These are phyloP conservation scores for Domatiomyces catenatus DNA, from an alignment of 2,329 filamentous ascomycete species.

Conservation along the genomic window DNA sequence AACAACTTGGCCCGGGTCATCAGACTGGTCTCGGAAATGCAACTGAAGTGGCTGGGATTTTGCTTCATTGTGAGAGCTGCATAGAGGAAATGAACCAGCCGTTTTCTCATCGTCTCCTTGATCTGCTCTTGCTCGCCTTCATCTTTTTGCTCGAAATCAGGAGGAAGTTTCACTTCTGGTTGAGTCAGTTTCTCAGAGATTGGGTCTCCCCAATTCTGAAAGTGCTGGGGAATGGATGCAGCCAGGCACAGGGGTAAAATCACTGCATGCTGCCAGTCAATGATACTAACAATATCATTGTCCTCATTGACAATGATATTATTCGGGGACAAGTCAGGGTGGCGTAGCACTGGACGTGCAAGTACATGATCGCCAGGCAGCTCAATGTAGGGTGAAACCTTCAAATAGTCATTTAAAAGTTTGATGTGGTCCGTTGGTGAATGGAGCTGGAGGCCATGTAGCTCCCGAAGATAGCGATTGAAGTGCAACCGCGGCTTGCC, in stretches of 20 bases:
- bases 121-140: not conserved
- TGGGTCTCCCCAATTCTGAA: slow-evolving; percentile 25
- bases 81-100: not conserved
- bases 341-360: not conserved
- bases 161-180: slow-evolving; percentile 8
- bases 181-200: slow-evolving; percentile 9
- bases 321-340: not conserved
- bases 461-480: not conserved
- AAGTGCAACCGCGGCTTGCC: not conserved
- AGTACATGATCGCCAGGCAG: not conserved
- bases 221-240: slow-evolving; percentile 24
- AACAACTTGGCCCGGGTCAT: not conserved
- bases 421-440: not conserved
- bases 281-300: slow-evolving; percentile 22
- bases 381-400: not conserved
- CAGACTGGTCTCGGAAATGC: not conserved
- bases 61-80: not conserved
- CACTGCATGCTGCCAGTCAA: slow-evolving; percentile 29
- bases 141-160: not conserved
- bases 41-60: not conserved
- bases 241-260: slow-evolving; percentile 24
- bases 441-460: not conserved
- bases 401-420: not conserved
- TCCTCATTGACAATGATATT: slow-evolving; percentile 16
- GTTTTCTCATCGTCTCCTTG: not conserved